Evolutionary conservation across 1,284 basidiomycete species (phyloP).

Genomic region (Boletellus dicymbophilus): DNA sequence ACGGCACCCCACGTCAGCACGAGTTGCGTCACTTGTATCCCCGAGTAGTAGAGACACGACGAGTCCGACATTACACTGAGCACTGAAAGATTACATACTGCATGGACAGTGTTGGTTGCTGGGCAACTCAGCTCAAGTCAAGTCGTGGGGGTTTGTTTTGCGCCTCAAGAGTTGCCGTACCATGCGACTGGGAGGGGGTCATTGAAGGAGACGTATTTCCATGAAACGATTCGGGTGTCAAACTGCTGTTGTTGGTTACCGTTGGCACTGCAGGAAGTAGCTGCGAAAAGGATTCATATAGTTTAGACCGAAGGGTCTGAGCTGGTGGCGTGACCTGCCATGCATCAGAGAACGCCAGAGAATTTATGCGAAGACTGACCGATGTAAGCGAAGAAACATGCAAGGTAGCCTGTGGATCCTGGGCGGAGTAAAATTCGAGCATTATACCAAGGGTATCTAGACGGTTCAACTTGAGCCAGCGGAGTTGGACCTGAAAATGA

Average conservation of each 20-base stretch:
- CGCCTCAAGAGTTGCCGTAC: slow-evolving; percentile 15
- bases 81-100: neutral
- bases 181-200: slow-evolving; percentile 26
- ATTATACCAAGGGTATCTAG: slow-evolving; percentile 65
- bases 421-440: slow-evolving; percentile 71
- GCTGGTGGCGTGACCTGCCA: slow-evolving; percentile 31
- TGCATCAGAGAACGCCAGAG: slow-evolving; percentile 5
- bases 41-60: no score
- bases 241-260: slow-evolving; percentile 39
- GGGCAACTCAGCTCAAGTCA: slow-evolving; percentile 29
- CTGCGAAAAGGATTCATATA: slow-evolving; percentile 35
- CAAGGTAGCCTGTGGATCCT: slow-evolving; percentile 48
- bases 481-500: slow-evolving; percentile 6
- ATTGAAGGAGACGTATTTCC: slow-evolving; percentile 53
- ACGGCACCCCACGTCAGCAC: no score
- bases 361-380: slow-evolving; percentile 40
- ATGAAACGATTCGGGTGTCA: slow-evolving; percentile 61
- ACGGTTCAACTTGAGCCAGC: slow-evolving; percentile 5
- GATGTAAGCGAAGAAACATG: slow-evolving; percentile 52
- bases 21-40: no score
- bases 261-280: slow-evolving; percentile 26
- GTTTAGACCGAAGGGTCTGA: slow-evolving; percentile 20
- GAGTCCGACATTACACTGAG: no score
- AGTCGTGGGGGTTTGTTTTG: slow-evolving; percentile 20
- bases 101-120: neutral